Base-by-base conservation (phyloP, 1,284 basidiomycete species). In the Phlebopus sp. region DNA sequence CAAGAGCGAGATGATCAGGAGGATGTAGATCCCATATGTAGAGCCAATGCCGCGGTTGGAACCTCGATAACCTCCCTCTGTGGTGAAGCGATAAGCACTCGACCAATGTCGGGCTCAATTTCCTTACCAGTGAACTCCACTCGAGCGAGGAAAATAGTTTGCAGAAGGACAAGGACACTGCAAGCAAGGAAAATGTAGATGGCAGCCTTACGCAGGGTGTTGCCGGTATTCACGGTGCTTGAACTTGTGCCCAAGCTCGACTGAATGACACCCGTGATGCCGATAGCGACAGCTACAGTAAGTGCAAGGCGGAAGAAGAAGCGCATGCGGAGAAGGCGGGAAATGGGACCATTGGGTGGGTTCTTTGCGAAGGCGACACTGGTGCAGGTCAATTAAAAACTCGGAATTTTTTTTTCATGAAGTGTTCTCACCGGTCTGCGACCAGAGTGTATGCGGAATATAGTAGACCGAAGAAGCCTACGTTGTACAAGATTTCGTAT, bases 131-230 rank as follows among this genome's bases (percentile, higher is more conserved):
- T 31, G 2, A 50, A 25, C 46, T 69, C 67, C 14, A 47, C 49
- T 17, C 55, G 52, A 5, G 63, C 57, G 17, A 77, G 60, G 32
- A 62, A 35, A 3, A 42, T 11, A n/a, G 55, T 58, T 43, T 55
- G 53, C 0, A 63, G 60, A 6, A 6, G 70, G 68, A 76, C 63
- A 10, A 77, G 53, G 27, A 65, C 49, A 27, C 69, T 62, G 14
- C 78, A 66, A 17, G 64, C 66, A 18, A 79, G 62, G 63, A 78
- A 78, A 5, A 80, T 66, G 46, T 69, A 64, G 9, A 68, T 62
- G 55, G 74, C 68, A 25, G 50, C 66, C 52, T 57, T 57, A 42
- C 69, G 68, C 21, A 75, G 60, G 14, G 47, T 55, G 3, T 46
- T 39, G 2, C 61, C 59, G 2, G 52, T 54, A 25, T 52, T 35